Evolutionary conservation across 495 filamentous ascomycete genomes (phyloP).

Genomic region (Daldinia decipiens): DNA sequence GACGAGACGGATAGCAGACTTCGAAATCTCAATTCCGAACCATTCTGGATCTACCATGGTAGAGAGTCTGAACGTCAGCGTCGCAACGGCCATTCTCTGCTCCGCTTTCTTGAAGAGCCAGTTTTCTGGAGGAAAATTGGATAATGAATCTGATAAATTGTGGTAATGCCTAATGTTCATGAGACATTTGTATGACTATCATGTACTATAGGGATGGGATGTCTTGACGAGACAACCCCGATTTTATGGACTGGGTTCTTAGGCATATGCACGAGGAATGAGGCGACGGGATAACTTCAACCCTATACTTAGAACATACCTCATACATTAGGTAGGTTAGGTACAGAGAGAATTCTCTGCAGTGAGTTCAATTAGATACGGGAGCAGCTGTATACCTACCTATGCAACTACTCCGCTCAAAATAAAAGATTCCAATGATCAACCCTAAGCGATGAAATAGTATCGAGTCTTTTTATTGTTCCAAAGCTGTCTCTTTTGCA

Average conservation of each 20-base stretch:
- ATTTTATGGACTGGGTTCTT: not conserved
- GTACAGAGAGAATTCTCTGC: not conserved
- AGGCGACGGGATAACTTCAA: not conserved
- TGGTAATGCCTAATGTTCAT: constrained; percentile 31
- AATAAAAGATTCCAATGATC: constrained; percentile 8
- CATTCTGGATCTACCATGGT: constrained; percentile 52
- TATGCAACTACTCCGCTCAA: constrained; percentile 17
- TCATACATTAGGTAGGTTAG: not conserved
- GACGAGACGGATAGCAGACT: constrained; percentile 69
- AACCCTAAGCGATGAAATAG: not conserved
- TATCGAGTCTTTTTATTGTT: too few species aligned
- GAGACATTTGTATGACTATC: constrained; percentile 8
- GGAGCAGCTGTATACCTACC: not conserved
- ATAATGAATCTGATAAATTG: constrained; percentile 33
- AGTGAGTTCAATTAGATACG: not conserved
- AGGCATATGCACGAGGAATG: not conserved
- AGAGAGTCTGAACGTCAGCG: constrained; percentile 89
- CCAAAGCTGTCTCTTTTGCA: too few species aligned
- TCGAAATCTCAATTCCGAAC: constrained; percentile 63
- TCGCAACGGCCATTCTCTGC: constrained; percentile 81
- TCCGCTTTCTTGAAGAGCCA: constrained; percentile 61
- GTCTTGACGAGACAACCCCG: not conserved
- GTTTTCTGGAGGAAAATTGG: constrained; percentile 34
- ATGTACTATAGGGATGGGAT: constrained; percentile 34
- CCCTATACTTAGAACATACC: not conserved